A percentile compares a stretch with the other conserved stretches of the same genome.
These are phyloP conservation scores for Lachancea nothofagi DNA, from an alignment of 805 yeast species.

Conservation along the genomic window DNA sequence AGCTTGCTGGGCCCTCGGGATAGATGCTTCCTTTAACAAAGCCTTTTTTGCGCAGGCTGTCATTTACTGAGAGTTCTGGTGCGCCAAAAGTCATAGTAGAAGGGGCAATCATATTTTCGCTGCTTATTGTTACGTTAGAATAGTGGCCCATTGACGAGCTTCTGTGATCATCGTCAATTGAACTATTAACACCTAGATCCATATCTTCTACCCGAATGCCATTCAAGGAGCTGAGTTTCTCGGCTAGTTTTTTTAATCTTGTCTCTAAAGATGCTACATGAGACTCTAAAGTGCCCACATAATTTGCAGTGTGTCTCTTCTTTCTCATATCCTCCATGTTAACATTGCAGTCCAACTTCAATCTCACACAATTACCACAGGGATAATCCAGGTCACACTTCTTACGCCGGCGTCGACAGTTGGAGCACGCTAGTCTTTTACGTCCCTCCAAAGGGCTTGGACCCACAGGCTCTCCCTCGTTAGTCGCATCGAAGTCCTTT, in stretches of 20 bases:
- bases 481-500: neutral
- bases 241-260: slow-evolving; percentile 22
- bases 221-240: slow-evolving; percentile 10
- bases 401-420: slow-evolving; percentile 35
- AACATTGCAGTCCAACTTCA: slow-evolving; percentile 42
- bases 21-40: slow-evolving; percentile 32
- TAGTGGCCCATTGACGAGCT: neutral
- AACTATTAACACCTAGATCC: neutral
- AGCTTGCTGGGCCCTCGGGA: slow-evolving; percentile 31
- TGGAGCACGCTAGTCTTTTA: slow-evolving; percentile 32
- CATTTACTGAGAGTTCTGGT: no score
- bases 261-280: slow-evolving; percentile 29
- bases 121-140: neutral
- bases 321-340: slow-evolving; percentile 46
- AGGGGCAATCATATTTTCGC: neutral
- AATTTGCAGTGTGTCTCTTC: slow-evolving; percentile 44
- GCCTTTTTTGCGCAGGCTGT: slow-evolving; percentile 14
- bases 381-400: slow-evolving; percentile 47
- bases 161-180: neutral
- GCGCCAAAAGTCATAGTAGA: neutral
- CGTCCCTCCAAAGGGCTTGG: neutral
- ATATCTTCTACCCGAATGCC: neutral
- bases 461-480: neutral
- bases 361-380: slow-evolving; percentile 42
- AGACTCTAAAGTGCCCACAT: slow-evolving; percentile 42